These are phyloP conservation scores for Zygotorulaspora florentina DNA, from an alignment of 805 yeast species.

Conservation along the genomic window DNA sequence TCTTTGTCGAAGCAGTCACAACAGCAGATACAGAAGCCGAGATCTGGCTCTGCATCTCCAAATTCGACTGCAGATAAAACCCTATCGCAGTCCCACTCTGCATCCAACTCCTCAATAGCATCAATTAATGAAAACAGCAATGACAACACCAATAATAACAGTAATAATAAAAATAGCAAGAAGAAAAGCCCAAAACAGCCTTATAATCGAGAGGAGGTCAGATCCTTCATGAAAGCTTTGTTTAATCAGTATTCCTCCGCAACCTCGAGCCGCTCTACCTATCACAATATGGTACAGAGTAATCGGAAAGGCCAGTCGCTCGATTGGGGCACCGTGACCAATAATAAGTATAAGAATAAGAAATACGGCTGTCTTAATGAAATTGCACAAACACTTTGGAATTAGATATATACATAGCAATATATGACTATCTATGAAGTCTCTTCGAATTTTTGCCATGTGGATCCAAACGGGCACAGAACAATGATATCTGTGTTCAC, in stretches of 20 bases:
- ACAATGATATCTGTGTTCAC: not conserved
- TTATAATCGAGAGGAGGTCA: slow-evolving; percentile 29
- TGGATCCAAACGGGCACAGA: no score
- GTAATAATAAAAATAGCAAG: slow-evolving; percentile 5
- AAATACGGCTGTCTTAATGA: slow-evolving; percentile 30
- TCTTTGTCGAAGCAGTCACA: slow-evolving; percentile 21
- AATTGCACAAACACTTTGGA: slow-evolving; percentile 24
- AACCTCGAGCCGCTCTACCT: slow-evolving; percentile 10
- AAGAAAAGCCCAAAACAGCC: slow-evolving; percentile 16
- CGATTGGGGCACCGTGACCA: slow-evolving; percentile 33
- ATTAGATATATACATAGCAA: slow-evolving; percentile 6
- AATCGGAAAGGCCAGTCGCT: slow-evolving; percentile 11
- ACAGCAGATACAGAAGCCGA: slow-evolving; percentile 1
- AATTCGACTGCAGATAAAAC: not conserved
- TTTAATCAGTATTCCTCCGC: slow-evolving; percentile 14
- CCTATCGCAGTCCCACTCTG: not conserved
- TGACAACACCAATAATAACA: not conserved
- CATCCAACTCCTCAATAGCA: slow-evolving; percentile 1
- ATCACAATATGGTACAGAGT: slow-evolving; percentile 6
- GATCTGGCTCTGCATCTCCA: slow-evolving; percentile 5
- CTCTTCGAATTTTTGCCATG: not conserved
- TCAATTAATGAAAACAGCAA: not conserved
- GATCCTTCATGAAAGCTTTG: slow-evolving; percentile 18
- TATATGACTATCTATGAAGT: not conserved
- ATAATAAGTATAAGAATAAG: slow-evolving; percentile 23